Base-by-base conservation (phyloP, 768 basidiomycete species). In the Termitomyces sp. region DNA sequence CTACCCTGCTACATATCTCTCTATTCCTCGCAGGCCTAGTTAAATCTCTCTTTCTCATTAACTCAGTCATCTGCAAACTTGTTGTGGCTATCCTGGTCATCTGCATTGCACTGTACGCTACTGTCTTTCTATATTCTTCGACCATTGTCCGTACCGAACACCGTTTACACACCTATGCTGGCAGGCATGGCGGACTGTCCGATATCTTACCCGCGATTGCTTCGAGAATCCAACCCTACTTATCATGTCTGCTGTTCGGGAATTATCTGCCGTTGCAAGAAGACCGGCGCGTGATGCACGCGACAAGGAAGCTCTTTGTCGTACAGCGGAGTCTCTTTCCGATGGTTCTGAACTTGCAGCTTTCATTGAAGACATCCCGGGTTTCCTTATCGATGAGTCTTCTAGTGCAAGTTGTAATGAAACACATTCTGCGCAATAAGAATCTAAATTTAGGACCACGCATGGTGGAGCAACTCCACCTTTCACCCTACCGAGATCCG, bases 11-110 rank as follows among this genome's bases (percentile, higher is more conserved):
- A 23, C 81, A 81, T 59, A 63, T 76, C 5, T 76, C 79, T 1
- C 66, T 81, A 4, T 82, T 82, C 66, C 73, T 84, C 61, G 71
- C 75, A 51, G 76, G 78, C 44, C 67, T 81, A 21, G 62, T 79
- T 31, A 66, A 71, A 21, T 78, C 80, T 61, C 64, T 80, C 19
- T 64, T 61, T 54, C 64, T 71, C 19, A 60, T 78, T 17, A 74
- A 73, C 57, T 14, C 61, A 12, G 51, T 49, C 42, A 62, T 77
- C 50, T 65, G 67, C 38, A 66, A 67, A 52, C 62, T 75, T 17
- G 65, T 68, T 19, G 47, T 70, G 37, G 67, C 52, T 12, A 60
- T 73, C 41, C 56, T 73, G n/a, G 54, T 66, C n/a, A 40, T 66
- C 37, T 71, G 70, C 49, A 63, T 61, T 43, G 30, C 59, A 26